A percentile compares a stretch with the other conserved stretches of the same genome.
Conservation (phyloP, 345 rosid species). For the Citrus sp. region DNA sequence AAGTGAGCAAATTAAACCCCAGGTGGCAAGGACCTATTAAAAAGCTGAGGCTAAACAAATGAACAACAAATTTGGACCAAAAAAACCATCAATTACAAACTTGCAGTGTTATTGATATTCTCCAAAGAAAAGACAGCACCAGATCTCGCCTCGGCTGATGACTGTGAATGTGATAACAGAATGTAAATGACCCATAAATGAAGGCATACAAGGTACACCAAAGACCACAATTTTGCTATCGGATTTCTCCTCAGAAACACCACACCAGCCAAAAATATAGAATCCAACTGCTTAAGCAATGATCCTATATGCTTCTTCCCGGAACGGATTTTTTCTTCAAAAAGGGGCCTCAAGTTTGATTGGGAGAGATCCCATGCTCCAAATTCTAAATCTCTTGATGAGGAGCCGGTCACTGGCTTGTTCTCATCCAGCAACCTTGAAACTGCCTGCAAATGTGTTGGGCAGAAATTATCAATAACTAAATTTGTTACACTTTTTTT, state of each 20-base stretch:
- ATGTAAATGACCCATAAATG: conserved; percentile 94
- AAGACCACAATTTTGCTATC: conserved; percentile 64
- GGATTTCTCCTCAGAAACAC: conserved; percentile 77
- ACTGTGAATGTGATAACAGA: conserved; percentile 44
- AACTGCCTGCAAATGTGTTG: conserved; percentile 45
- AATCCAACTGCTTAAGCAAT: conserved; percentile 65
- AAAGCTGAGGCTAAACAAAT: conserved; percentile 21
- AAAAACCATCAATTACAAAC: conserved; percentile 13
- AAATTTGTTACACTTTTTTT: not conserved
- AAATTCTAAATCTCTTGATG: conserved; percentile 60
- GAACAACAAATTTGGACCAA: not conserved
- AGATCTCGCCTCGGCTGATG: conserved; percentile 46
- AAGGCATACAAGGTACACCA: conserved; percentile 67
- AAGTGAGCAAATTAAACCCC: conserved; percentile 19
- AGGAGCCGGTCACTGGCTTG: conserved; percentile 30
- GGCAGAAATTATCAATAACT: not conserved
- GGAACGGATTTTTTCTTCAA: conserved; percentile 58
- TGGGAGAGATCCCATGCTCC: conserved; percentile 53
- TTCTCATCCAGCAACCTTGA: conserved; percentile 77
- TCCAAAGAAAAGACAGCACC: conserved; percentile 76
- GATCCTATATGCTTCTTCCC: conserved; percentile 75
- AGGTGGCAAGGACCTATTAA: not conserved
- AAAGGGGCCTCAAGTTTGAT: conserved; percentile 47
- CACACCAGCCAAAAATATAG: conserved; percentile 68
- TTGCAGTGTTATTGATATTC: conserved; percentile 58